Percentiles rank a stretch among this genome's conserved stretches.
These are phyloP conservation scores for Candida rishiriensis DNA, from an alignment of 805 yeast genomes.

Conservation along the genomic window DNA sequence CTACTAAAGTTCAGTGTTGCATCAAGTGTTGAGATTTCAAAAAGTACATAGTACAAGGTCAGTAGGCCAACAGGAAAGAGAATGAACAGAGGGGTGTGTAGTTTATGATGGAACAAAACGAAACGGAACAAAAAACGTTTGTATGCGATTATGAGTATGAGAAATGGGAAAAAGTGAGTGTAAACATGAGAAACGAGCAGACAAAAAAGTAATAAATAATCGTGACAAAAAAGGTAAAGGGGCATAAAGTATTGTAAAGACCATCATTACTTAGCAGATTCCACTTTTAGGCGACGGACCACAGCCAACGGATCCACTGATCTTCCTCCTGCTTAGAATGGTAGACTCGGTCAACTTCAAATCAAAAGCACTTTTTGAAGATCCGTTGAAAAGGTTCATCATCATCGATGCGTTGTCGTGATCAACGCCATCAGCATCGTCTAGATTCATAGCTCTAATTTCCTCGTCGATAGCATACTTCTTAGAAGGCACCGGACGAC, in stretches of 20 bases:
- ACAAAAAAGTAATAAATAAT: not conserved
- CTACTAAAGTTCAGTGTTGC: no score
- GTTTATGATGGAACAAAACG: slow-evolving; percentile 1
- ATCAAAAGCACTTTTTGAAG: slow-evolving; percentile 36
- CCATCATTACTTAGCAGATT: not conserved
- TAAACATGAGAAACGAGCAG: not conserved
- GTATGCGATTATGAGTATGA: not conserved
- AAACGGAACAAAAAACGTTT: no score
- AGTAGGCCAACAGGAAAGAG: no score
- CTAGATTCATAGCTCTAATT: not conserved
- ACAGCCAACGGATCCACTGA: slow-evolving; percentile 17
- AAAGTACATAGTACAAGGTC: no score
- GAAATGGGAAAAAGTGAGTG: not conserved
- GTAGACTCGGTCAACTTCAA: slow-evolving; percentile 62
- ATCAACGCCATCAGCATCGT: not conserved
- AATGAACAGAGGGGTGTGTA: not conserved
- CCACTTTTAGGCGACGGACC: slow-evolving; percentile 8
- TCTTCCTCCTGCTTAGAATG: slow-evolving; percentile 51
- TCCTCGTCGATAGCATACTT: slow-evolving; percentile 5
- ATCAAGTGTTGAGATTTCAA: no score
- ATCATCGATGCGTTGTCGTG: not conserved
- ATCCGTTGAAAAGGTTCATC: not conserved
- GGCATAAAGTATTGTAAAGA: no score
- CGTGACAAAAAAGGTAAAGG: not conserved
- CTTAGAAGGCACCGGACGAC: slow-evolving; percentile 11